A percentile compares a stretch with the other conserved stretches of the same genome.
phyloP scores from a whole-genome alignment of 73 alveolate species.

The Blepharisma stoltei region DNA sequence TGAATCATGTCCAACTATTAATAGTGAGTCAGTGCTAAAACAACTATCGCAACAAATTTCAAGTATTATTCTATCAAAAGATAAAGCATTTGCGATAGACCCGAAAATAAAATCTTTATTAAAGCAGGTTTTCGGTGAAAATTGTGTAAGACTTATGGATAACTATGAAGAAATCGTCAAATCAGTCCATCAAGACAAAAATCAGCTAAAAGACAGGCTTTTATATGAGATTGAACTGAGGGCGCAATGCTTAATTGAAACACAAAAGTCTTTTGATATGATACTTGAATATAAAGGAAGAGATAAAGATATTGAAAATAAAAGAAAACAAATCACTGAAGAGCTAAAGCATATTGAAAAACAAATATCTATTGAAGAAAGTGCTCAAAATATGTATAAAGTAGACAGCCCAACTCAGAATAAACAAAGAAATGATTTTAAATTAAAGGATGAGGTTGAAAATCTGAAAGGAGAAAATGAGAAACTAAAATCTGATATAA shows the following conservation, averaged over 20 bases:
- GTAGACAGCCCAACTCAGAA: too few species aligned
- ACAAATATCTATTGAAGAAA: too few species aligned
- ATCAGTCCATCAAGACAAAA: conserved; percentile 3
- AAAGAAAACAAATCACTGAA: too few species aligned
- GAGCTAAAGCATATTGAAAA: too few species aligned
- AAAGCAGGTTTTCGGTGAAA: conserved; percentile 6
- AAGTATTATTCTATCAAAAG: not conserved
- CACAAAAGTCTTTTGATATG: too few species aligned
- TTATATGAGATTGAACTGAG: not conserved
- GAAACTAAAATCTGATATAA: not conserved
- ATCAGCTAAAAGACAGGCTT: not conserved
- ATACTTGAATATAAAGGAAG: too few species aligned
- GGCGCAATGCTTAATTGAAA: too few species aligned
- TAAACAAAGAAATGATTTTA: too few species aligned
- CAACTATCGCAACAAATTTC: conserved; percentile 2
- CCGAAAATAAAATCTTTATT: not conserved
- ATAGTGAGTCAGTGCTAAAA: not conserved
- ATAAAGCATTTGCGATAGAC: not conserved
- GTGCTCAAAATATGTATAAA: too few species aligned
- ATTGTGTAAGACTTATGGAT: not conserved
- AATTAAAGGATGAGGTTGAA: not conserved
- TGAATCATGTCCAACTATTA: not conserved
- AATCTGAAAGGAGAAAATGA: conserved; percentile 7
- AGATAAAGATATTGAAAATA: too few species aligned
- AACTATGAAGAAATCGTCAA: not conserved